Evolutionary conservation across 2,329 filamentous ascomycete genomes (phyloP), one percentile per base, ranked within the genome.

Genomic region (Fusarium lateritium): DNA sequence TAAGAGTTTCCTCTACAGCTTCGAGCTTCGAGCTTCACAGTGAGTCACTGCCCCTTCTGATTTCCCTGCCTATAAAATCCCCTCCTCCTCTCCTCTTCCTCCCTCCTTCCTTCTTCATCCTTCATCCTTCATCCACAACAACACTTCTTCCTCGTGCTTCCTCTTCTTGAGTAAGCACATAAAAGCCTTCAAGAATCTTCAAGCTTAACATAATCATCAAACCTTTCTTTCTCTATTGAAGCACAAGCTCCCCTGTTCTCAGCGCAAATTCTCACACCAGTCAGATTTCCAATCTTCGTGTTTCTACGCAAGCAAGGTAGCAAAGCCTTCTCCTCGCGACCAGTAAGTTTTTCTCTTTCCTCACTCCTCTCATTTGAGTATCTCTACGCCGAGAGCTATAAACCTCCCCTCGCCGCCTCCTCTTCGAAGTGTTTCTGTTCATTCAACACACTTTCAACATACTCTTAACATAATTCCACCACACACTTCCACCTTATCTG

Each of bases 1-100:
- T 69, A 58, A 67, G 33, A 21, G 26, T 14, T 46, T 51, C 34
- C 24, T 21, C n/a, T 28, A 7, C 10, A 7, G 13, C 13, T 34
- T 42, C 13, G 26, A 7, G 13, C 13, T 34, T 42, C 13, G 26
- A 46, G 43, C 22, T 3, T 31, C 42, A 68, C 60, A 51, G 58
- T 72, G 71, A 72, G 57, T 73, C 60, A 70, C 58, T 44, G 21
- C 8, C 54, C 15, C 21, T 11, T 26, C 19, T 21, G 14, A 22
- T n/a, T n/a, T 34, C 36, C 36, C 42, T 36, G 7, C 14, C 42
- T 66, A 58, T 65, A 52, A 51, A 53, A 49, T 45, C 56, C 33
- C 45, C 42, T 39, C 45, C 40, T 39, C 40, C 43, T 40, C 34
- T 33, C 22, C 47, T 63, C 65, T 45, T 21, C 28, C 49, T 50